Evolutionary conservation across 805 yeast genomes (phyloP), one percentile per base, ranked within the genome.

Genomic region (Wickerhamiella sergipiensis): DNA sequence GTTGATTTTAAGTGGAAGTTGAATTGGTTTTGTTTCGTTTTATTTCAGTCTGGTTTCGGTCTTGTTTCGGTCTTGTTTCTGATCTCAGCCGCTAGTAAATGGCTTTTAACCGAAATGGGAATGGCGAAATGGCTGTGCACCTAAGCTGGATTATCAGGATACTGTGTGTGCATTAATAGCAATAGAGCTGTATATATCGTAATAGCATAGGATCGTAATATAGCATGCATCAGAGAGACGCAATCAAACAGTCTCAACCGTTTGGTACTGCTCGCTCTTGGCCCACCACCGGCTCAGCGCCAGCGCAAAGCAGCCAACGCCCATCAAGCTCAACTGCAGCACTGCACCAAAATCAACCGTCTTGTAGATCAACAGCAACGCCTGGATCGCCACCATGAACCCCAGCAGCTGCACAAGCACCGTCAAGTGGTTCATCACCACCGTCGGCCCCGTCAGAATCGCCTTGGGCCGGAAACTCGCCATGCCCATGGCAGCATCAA

Each of bases 401-500:
- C 62, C 62, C 5, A 55, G 53, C 21, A 50, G 49, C 50, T 60
- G 63, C 43, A 57, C 55, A n/a, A 52, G 33, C 18, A 57, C 31
- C 17, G 59, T 50, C 44, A 55, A 43, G 31, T 56, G 59, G 49
- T 54, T 53, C 29, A 57, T 54, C 2, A 57, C 49, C 6, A 49
- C 51, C 15, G 47, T 6, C 2, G 39, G n/a, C 5, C 47, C 39
- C 8, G 15, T 13, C 17, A 45, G 43, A 31, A 40, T 48, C 50
- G 29, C 49, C 15, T 17, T n/a, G 21, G 33, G 26, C 21, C 36
- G 43, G 45, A 38, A 45, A 12, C 53, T 52, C 26, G 51, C 49
- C 29, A 33, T 44, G 13, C 31, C 24, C 39, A 52, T 31, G 29
- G 53, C 53, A 1, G 36, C 31, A 5, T 44, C 39, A 42, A 49